Evolutionary conservation across 1,284 basidiomycete species (phyloP).

Genomic region (Apiotrichum brassicae): DNA sequence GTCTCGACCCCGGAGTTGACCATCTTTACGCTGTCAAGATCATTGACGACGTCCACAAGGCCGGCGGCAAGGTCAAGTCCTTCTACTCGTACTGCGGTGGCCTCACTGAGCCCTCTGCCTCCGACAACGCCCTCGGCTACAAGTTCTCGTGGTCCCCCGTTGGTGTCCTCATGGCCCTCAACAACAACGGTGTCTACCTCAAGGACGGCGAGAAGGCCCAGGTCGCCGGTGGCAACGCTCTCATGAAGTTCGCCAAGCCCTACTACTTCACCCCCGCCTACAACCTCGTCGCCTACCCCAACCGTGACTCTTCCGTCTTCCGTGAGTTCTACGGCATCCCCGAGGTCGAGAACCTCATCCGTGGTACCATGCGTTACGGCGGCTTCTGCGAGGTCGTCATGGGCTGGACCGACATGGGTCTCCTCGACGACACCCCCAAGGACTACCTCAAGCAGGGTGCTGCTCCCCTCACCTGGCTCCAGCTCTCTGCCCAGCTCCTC

Average conservation of each 20-base stretch:
- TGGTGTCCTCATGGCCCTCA: slow-evolving; percentile 88
- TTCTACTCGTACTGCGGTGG: slow-evolving; percentile 98
- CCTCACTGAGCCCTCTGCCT: slow-evolving; percentile 74
- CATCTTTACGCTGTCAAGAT: slow-evolving; percentile 96
- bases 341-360: slow-evolving; percentile 85
- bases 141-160: slow-evolving; percentile 99
- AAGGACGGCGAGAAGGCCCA: slow-evolving; percentile 59
- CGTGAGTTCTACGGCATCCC: slow-evolving; percentile 79
- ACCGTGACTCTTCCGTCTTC: slow-evolving; percentile 91
- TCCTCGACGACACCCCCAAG: slow-evolving; percentile 70
- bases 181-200: slow-evolving; percentile 85
- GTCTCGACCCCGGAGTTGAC: slow-evolving; percentile 66
- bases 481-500: slow-evolving; percentile 73
- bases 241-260: slow-evolving; percentile 82
- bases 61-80: slow-evolving; percentile 91
- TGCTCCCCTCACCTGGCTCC: slow-evolving; percentile 62
- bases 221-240: slow-evolving; percentile 57
- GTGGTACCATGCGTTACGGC: slow-evolving; percentile 92
- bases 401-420: slow-evolving; percentile 80
- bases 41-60: slow-evolving; percentile 85
- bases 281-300: slow-evolving; percentile 95
- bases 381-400: slow-evolving; percentile 98
- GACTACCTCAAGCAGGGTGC: slow-evolving; percentile 65
- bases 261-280: slow-evolving; percentile 95
- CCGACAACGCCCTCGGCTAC: slow-evolving; percentile 95